Conservation (phyloP, 2,329 filamentous ascomycete genomes). For the Magnaporthiopsis rhizophila region DNA sequence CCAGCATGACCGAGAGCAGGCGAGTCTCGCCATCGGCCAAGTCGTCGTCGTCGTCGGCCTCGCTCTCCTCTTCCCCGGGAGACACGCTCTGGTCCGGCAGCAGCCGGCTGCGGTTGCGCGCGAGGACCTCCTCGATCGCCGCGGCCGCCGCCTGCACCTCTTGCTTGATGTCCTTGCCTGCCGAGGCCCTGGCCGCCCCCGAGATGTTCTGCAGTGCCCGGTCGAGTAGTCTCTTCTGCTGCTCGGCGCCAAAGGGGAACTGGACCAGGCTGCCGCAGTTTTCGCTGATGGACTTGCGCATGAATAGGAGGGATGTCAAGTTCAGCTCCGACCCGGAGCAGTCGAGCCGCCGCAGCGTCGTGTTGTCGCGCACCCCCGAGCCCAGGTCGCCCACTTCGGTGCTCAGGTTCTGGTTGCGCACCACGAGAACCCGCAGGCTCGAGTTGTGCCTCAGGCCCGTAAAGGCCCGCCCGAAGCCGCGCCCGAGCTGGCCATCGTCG, state of each 20-base stretch:
- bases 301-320: constrained; percentile 39
- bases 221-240: constrained; percentile 19
- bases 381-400: constrained; percentile 44
- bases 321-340: constrained; percentile 48
- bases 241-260: constrained; percentile 26
- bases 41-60: constrained; percentile 1
- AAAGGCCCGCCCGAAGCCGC: constrained; percentile 42
- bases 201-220: constrained; percentile 16
- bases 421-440: constrained; percentile 37
- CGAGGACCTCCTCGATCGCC: background rate
- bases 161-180: constrained; percentile 10
- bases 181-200: constrained; percentile 9
- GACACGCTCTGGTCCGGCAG: background rate
- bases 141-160: background rate
- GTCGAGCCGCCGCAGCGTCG: constrained; percentile 42
- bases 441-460: constrained; percentile 21
- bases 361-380: constrained; percentile 41
- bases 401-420: constrained; percentile 48
- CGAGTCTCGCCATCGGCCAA: background rate
- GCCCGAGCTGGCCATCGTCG: constrained; percentile 48
- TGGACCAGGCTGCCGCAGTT: constrained; percentile 33
- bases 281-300: constrained; percentile 34
- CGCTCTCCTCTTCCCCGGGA: background rate
- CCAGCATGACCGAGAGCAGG: background rate
- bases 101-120: constrained; percentile 2